Evolutionary conservation across 768 basidiomycete species (phyloP).

Genomic region (Omphalotus guepiniiformis): DNA sequence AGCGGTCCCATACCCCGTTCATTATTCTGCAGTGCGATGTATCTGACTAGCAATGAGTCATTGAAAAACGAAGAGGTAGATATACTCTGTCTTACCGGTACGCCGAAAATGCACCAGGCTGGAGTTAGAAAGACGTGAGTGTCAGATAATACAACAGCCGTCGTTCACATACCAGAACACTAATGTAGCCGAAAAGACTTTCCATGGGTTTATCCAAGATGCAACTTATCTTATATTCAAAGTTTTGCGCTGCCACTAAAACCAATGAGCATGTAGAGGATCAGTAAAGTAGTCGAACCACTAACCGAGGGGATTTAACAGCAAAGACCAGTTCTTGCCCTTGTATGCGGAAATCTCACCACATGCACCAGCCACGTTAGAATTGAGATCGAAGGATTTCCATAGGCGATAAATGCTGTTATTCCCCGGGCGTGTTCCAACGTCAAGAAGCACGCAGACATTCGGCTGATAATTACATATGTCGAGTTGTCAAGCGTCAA

Average conservation of each 20-base stretch:
- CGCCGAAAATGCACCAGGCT: slow-evolving; percentile 94
- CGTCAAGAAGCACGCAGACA: slow-evolving; percentile 89
- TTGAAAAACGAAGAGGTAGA: slow-evolving; percentile 21
- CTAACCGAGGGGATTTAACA: slow-evolving; percentile 68
- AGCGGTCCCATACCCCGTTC: slow-evolving; percentile 79
- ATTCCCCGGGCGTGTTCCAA: slow-evolving; percentile 86
- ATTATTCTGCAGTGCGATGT: slow-evolving; percentile 88
- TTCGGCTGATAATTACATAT: slow-evolving; percentile 57
- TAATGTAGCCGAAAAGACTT: slow-evolving; percentile 92
- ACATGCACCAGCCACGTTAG: slow-evolving; percentile 92
- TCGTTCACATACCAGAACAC: slow-evolving; percentile 64
- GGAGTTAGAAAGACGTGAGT: background rate
- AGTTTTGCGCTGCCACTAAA: slow-evolving; percentile 71
- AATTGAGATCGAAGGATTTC: slow-evolving; percentile 92
- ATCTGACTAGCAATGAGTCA: slow-evolving; percentile 33
- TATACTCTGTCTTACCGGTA: slow-evolving; percentile 47
- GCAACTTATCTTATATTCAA: slow-evolving; percentile 73
- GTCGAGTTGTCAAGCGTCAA: background rate
- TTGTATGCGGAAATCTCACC: slow-evolving; percentile 96
- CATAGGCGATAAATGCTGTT: slow-evolving; percentile 92
- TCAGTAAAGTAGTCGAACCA: background rate
- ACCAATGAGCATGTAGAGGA: background rate
- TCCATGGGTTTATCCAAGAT: slow-evolving; percentile 81
- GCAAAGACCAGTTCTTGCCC: slow-evolving; percentile 77
- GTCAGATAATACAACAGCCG: background rate